These are phyloP conservation scores for Xylaria digitata DNA, from an alignment of 2,329 filamentous ascomycete genomes.

Conservation along the genomic window DNA sequence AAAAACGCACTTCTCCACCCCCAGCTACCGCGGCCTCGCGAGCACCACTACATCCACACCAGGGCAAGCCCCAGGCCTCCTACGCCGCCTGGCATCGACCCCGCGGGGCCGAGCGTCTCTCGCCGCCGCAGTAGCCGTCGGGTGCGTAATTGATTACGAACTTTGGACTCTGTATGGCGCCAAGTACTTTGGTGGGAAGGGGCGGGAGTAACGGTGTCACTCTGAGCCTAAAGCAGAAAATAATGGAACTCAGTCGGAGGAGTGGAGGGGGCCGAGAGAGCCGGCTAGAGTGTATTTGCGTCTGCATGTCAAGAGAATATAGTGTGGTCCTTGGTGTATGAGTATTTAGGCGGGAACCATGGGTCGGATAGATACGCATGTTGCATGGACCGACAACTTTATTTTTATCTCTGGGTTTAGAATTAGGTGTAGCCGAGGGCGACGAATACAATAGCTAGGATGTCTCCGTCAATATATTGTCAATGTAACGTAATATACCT, in stretches of 20 bases:
- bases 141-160: conserved; percentile 29
- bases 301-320: neutral
- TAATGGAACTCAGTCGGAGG: neutral
- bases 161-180: conserved; percentile 33
- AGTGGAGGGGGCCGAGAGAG: neutral
- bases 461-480: neutral
- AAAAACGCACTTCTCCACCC: conserved; percentile 10
- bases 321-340: neutral
- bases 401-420: neutral
- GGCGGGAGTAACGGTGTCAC: conserved; percentile 1
- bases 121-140: conserved; percentile 14
- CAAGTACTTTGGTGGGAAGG: conserved; percentile 27
- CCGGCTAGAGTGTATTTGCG: neutral
- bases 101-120: conserved; percentile 23
- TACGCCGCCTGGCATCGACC: conserved; percentile 22
- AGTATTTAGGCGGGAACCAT: too few species aligned
- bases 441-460: neutral
- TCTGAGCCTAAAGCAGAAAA: neutral
- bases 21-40: neutral
- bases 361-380: neutral
- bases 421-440: neutral
- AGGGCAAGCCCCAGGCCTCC: neutral
- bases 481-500: neutral
- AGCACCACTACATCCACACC: neutral
- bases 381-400: neutral